Evolutionary conservation across 2,329 filamentous ascomycete genomes (phyloP), one percentile per base, ranked within the genome.

Genomic region (Trichoderma koningiopsis): DNA sequence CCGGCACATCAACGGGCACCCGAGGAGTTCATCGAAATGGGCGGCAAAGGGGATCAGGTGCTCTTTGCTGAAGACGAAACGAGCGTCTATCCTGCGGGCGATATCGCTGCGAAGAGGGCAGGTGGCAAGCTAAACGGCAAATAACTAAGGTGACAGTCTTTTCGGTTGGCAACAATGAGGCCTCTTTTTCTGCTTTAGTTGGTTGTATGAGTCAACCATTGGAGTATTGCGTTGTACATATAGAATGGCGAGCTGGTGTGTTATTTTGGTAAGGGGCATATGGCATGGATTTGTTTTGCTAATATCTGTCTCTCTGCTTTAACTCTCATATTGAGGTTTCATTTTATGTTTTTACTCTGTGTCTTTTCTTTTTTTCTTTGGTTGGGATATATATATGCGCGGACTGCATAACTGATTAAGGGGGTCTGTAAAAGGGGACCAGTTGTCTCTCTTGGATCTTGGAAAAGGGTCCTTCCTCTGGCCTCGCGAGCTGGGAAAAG

Each of bases 41-140:
- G 95, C 49, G 93, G 93, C 19, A 92, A 92, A 75, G 95, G 94
- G 5, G 95, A 98, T 75, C 89, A 93, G 79, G 83, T 86, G 55
- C 84, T 97, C 16, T 97, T 90, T 77, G 88, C 86, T 11, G 83
- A 92, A 61, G 90, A 92, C 65, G 78, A 77, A 29, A 79, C 76
- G 47, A 87, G 84, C 74, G 81, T 84, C 69, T 88, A 88, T 73
- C 78, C 83, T 14, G 78, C 66, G 61, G 75, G 72, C 19, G 79
- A 81, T 13, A 73, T 73, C 31, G 71, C 71, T 49, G 69, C 64
- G 14, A 80, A 71, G 29, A 79, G 78, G 70, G 75, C 74, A 70
- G 77, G 74, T 47, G 73, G 60, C 19, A 78, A 79, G 70, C 69
- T 72, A 40, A 75, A 73, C 8, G 72, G 70, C 14, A 69, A 70